A percentile compares a stretch with the other conserved stretches of the same genome.
Evolutionary conservation across 495 filamentous ascomycete species (phyloP).

Genomic region (Talaromyces thailandensis): DNA sequence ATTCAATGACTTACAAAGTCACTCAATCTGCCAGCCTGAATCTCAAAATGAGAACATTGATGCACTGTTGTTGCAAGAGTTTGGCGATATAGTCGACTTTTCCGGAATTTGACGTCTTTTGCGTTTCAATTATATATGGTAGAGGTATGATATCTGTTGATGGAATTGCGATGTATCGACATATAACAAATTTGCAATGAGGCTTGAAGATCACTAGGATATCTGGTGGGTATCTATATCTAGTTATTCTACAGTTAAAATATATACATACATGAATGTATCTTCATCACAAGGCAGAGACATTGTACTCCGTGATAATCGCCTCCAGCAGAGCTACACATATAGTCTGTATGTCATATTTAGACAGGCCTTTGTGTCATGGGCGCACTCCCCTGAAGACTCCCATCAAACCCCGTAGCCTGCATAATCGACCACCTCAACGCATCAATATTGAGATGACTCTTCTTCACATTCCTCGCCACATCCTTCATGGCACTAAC

Average conservation of each 20-base stretch:
- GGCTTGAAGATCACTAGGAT: background rate
- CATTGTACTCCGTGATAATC: too few relatives aligned
- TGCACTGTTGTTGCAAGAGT: conserved; percentile 25
- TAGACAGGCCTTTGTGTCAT: background rate
- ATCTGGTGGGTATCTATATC: background rate
- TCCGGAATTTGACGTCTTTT: conserved; percentile 1
- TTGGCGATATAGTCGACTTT: conserved; percentile 31
- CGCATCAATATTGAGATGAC: conserved; percentile 33
- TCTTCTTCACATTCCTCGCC: conserved; percentile 17
- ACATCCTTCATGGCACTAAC: conserved; percentile 28
- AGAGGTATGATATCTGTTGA: background rate
- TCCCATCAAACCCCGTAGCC: conserved; percentile 40
- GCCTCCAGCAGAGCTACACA: background rate
- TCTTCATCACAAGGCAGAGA: background rate
- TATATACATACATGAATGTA: background rate
- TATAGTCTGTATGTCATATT: background rate
- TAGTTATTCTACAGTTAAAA: background rate
- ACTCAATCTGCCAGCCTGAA: background rate
- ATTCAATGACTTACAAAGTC: background rate
- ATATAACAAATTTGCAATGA: background rate
- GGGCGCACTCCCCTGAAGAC: conserved; percentile 7
- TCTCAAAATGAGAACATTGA: conserved; percentile 22
- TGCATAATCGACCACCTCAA: conserved; percentile 43
- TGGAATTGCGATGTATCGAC: background rate
- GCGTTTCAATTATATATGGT: background rate